Base-by-base conservation (phyloP, 805 yeast species). In the Cyberlindnera subsufficiens region DNA sequence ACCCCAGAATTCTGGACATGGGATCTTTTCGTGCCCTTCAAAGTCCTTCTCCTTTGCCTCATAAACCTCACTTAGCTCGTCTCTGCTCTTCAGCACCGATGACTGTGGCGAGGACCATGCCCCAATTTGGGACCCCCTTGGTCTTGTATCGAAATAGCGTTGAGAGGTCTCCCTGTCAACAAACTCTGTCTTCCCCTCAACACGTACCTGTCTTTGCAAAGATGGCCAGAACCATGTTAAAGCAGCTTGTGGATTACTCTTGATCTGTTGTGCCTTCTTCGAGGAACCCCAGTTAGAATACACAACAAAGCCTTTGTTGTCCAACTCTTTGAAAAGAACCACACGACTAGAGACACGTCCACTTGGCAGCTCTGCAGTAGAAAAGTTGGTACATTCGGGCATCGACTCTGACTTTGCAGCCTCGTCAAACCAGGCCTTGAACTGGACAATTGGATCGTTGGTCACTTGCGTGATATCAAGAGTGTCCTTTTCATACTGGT, bases 91-190 rank as follows among this genome's bases (percentile, higher is more conserved):
- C 31, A 90, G 70, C 3, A 69, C 72, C 42, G 75, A 71, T 30
- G 90, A 78, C 69, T 93, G 99, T 4, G 95, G 95, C 25, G 95
- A 82, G 0, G 97, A 85, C 96, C 96, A 90, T 0, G 99, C 99
- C 27, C 99, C 98, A 47, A 93, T 80, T 59, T 85, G 81, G 27
- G 96, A 85, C 6, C 95, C 97, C 45, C 96, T 72, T 32, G 99
- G 99, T 59, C 99, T 75, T 0, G 96, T 83, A 40, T 77, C 74
- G 65, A 78, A 93, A 65, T 93, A 93, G 38, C 82, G 71, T 53
- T 82, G 79, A 6, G 87, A 77, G 27, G 84, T 86, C 54, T 85
- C 90, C 44, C 80, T 70, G 22, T 78, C 69, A 35, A 90, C 85
- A 47, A 72, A 75, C 62, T 86, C 95, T 52, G 86, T 80, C 9